These are phyloP conservation scores for Neurospora sp. DNA, from an alignment of 495 filamentous ascomycete genomes.

Conservation along the genomic window DNA sequence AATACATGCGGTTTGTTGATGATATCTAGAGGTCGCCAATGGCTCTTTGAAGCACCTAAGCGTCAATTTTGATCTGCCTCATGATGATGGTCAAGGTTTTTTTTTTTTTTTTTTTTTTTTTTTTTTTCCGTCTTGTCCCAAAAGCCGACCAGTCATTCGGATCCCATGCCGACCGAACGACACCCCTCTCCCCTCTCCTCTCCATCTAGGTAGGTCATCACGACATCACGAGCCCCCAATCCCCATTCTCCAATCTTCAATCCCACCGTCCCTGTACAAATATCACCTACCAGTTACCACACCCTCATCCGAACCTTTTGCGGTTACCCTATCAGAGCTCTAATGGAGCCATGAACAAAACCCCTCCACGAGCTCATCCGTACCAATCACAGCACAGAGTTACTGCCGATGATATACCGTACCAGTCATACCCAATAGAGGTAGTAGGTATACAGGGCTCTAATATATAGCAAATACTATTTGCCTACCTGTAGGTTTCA, in stretches of 20 bases:
- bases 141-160: background rate
- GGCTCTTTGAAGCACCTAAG: too few relatives aligned
- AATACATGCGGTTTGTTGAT: too few relatives aligned
- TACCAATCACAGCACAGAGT: background rate
- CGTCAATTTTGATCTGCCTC: too few relatives aligned
- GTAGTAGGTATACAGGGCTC: background rate
- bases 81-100: too few relatives aligned
- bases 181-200: background rate
- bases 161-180: background rate
- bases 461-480: background rate
- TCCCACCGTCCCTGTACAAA: background rate
- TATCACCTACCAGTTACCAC: background rate
- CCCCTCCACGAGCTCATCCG: background rate
- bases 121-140: background rate
- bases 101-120: too few relatives aligned
- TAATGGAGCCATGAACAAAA: background rate
- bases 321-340: background rate
- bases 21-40: too few relatives aligned
- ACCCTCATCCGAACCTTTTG: background rate
- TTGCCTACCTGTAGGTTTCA: too few relatives aligned
- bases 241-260: too few relatives aligned
- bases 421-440: background rate
- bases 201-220: background rate
- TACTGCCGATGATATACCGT: background rate
- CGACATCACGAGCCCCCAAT: background rate